phyloP scores from a whole-genome alignment of 176 grass and related monocot species.

The Oryza glumipatula region DNA sequence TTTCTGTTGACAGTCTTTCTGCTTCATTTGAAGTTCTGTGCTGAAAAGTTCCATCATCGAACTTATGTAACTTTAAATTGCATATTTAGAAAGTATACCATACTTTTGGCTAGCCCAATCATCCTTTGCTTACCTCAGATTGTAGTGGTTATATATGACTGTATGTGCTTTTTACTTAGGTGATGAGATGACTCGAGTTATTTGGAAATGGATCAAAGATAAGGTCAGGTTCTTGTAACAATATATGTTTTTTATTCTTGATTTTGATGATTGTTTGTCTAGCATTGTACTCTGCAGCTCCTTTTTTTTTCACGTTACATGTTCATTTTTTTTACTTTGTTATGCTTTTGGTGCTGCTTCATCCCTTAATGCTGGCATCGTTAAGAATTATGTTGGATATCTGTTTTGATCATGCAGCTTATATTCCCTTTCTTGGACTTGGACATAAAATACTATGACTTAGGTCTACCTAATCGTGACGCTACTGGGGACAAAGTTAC shows the following conservation, averaged over 20 bases:
- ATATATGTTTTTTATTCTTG: background rate
- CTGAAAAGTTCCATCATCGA: background rate
- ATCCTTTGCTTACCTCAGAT: background rate
- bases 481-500: slow-evolving; percentile 71
- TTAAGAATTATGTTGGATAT: background rate
- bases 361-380: background rate
- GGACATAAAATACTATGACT: slow-evolving; percentile 97
- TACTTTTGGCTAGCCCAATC: background rate
- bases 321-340: background rate
- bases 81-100: background rate
- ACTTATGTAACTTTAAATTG: background rate
- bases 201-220: slow-evolving; percentile 95
- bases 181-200: slow-evolving; percentile 85
- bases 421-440: slow-evolving; percentile 91
- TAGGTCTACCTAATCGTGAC: slow-evolving; percentile 78
- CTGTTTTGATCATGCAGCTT: slow-evolving; percentile 58
- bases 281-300: slow-evolving; percentile 4
- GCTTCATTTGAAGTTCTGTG: background rate
- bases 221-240: slow-evolving; percentile 54
- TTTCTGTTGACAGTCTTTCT: background rate
- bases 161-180: slow-evolving; percentile 45
- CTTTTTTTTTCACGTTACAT: too few relatives aligned
- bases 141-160: background rate
- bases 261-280: slow-evolving; percentile 1
- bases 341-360: slow-evolving; percentile 15